A percentile compares a stretch with the other conserved stretches of the same genome.
phyloP scores from a whole-genome alignment of 768 basidiomycete genomes.

The Tulasnella sp. region DNA sequence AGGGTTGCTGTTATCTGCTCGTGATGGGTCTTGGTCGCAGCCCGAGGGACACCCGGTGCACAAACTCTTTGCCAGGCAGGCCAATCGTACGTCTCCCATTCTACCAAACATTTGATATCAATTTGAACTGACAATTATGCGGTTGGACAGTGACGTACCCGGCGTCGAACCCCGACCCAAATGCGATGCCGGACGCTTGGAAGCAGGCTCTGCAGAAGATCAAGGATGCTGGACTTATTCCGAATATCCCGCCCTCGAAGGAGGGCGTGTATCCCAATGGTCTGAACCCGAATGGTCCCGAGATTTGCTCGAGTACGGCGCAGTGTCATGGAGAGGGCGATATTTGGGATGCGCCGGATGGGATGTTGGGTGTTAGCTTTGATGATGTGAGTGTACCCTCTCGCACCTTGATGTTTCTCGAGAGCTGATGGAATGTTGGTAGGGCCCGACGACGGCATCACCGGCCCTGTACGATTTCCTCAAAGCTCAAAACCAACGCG shows the following conservation, averaged over 20 bases:
- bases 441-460: slow-evolving; percentile 44
- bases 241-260: slow-evolving; percentile 41
- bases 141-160: slow-evolving; percentile 1
- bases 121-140: neutral
- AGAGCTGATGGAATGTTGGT: neutral
- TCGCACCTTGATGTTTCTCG: no score
- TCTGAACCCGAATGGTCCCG: slow-evolving; percentile 29
- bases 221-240: slow-evolving; percentile 56
- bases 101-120: neutral
- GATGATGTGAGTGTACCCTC: slow-evolving; percentile 6
- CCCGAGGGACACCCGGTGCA: neutral
- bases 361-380: slow-evolving; percentile 34
- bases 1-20: no score
- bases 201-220: slow-evolving; percentile 53
- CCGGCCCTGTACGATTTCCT: slow-evolving; percentile 52
- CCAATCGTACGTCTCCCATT: neutral
- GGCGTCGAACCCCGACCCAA: slow-evolving; percentile 31
- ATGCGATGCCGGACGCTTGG: slow-evolving; percentile 55
- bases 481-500: slow-evolving; percentile 43
- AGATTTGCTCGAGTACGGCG: slow-evolving; percentile 67
- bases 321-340: slow-evolving; percentile 51
- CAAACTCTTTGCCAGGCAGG: neutral
- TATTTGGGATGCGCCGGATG: slow-evolving; percentile 64
- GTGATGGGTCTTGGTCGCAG: slow-evolving; percentile 1
- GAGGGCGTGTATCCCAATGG: slow-evolving; percentile 24